Evolutionary conservation across 2,329 filamentous ascomycete species (phyloP).

Genomic region (Fusarium compactum): DNA sequence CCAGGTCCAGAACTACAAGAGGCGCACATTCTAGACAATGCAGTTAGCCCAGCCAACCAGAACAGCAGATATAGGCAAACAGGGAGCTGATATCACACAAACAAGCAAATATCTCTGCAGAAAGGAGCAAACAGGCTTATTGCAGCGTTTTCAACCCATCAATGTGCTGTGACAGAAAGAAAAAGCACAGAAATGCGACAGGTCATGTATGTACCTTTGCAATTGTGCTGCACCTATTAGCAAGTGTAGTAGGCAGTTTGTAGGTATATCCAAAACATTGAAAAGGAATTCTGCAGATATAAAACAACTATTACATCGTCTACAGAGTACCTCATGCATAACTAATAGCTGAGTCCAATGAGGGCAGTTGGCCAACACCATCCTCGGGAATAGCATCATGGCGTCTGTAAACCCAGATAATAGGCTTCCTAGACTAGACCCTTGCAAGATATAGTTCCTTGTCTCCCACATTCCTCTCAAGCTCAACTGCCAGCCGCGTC

Average conservation of each 20-base stretch:
- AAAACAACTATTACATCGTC: background rate
- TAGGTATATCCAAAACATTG: background rate
- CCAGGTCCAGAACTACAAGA: constrained; percentile 15
- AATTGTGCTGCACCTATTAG: background rate
- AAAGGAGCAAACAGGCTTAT: background rate
- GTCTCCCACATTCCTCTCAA: constrained; percentile 44
- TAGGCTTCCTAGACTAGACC: constrained; percentile 8
- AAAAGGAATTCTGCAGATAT: constrained; percentile 28
- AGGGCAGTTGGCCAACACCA: background rate
- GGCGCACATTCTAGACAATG: constrained; percentile 12
- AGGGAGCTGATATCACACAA: background rate
- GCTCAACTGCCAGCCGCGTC: constrained; percentile 26
- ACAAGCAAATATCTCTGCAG: background rate
- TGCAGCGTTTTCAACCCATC: background rate
- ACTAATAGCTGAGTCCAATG: background rate
- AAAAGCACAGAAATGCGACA: constrained; percentile 5
- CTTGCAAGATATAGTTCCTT: constrained; percentile 40
- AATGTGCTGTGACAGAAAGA: background rate
- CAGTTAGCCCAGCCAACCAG: background rate
- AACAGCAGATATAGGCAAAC: background rate
- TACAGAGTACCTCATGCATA: background rate
- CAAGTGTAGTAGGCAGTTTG: background rate
- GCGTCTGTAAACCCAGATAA: background rate
- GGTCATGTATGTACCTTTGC: background rate
- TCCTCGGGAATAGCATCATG: constrained; percentile 21